Evolutionary conservation across 192 early-diverging fungal genomes (phyloP), one percentile per base, ranked within the genome.

Genomic region (Rhizophagus clarus): DNA sequence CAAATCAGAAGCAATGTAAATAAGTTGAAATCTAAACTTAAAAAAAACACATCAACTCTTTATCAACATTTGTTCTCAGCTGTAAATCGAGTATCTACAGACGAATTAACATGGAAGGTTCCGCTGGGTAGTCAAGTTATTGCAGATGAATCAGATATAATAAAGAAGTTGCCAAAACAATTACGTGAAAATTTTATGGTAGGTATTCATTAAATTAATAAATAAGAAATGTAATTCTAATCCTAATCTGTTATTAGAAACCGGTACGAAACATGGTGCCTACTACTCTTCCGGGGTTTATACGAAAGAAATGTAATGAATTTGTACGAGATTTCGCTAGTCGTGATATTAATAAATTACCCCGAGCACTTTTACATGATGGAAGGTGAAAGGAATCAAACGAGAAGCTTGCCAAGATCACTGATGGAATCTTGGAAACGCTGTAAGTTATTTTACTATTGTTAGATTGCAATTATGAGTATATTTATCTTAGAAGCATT

Each of bases 41-140:
- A 76, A 37, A 76, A 76, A 20, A 64, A 76, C 6, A 61, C 22
- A 9, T 37, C 51, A 34, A 6, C 32, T 29, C 74, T 76, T 34
- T 63, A 62, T 42, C 74, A 76, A 32, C 17, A 76, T 56, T 64
- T 76, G 40, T 76, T 62, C 34, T 76, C 74, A n/a, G 45, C 29
- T 61, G 24, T 76, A 62, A 32, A 34, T 15, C 34, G 62, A 1
- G 28, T 63, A 31, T 8, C 17, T 37, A 76, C 34, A 37, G 34
- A 37, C 4, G 5, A 37, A 37, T 37, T 37, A 37, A 37, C 34
- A 37, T 37, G 34, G 4, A 37, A 37, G 34, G 34, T 37, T 37
- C 34, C n/a, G n/a, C n/a, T 37, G 34, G 4, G 34, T 4, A 37
- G 34, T 37, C 34, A 37, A 37, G 34, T 37, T 37, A 37, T 37